phyloP scores from a whole-genome alignment of 129 eudicot species.

The Smallanthus sonchifolius region DNA sequence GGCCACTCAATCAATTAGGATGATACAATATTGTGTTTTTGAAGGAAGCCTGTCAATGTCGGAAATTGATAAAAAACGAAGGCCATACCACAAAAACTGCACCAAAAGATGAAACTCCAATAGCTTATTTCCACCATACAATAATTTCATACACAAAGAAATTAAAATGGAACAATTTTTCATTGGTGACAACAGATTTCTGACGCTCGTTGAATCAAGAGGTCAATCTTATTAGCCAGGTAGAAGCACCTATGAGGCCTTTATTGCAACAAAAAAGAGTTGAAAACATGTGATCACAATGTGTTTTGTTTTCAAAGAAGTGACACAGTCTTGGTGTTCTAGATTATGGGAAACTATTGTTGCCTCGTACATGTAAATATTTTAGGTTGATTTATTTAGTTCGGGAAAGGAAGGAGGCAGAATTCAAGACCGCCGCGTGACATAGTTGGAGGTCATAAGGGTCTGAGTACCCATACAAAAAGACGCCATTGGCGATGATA shows the following conservation, averaged over 20 bases:
- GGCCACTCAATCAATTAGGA: neutral
- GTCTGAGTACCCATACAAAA: too few species aligned
- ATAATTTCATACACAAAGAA: conserved; percentile 32
- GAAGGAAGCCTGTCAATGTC: neutral
- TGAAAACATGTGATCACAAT: neutral
- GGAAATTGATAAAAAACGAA: neutral
- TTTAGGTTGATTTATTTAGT: too few species aligned
- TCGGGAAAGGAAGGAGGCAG: too few species aligned
- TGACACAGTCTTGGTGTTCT: too few species aligned
- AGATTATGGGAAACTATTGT: too few species aligned
- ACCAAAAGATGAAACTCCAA: neutral
- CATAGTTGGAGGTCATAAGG: too few species aligned
- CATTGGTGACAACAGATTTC: conserved; percentile 10
- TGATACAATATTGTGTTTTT: neutral
- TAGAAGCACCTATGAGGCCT: neutral
- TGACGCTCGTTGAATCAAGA: neutral
- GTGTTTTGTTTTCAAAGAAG: neutral
- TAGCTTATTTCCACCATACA: neutral
- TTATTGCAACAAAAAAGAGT: neutral
- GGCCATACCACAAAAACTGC: conserved; percentile 14
- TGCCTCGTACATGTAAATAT: too few species aligned
- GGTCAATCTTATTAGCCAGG: neutral
- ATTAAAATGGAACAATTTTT: conserved; percentile 3
- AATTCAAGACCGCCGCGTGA: too few species aligned
- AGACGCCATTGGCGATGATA: too few species aligned